Evolutionary conservation across 164 flowering plant genomes (phyloP).

Genomic region (Berberis thunbergii): DNA sequence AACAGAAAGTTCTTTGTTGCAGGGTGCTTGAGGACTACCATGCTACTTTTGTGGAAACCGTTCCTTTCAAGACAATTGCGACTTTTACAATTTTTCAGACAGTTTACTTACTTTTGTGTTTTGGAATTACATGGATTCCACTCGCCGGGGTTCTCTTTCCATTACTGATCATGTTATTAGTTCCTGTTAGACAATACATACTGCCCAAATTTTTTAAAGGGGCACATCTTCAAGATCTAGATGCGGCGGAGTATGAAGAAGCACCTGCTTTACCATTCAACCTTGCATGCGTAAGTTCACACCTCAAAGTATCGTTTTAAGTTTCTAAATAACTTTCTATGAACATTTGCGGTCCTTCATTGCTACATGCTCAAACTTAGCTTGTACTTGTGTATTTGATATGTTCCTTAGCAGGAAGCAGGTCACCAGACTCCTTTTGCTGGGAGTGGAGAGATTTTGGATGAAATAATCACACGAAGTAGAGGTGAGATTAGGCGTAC

Average conservation of each 20-base stretch:
- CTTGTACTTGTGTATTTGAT: background rate
- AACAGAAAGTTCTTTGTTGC: constrained; percentile 13
- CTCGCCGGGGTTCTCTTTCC: constrained; percentile 95
- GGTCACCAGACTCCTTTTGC: constrained; percentile 22
- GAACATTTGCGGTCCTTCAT: background rate
- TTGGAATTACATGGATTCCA: constrained; percentile 96
- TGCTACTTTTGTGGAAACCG: constrained; percentile 96
- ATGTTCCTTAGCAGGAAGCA: constrained; percentile 35
- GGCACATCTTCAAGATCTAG: constrained; percentile 88
- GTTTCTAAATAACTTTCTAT: background rate
- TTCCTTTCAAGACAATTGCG: constrained; percentile 86
- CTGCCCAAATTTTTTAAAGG: constrained; percentile 95
- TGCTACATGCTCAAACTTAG: background rate
- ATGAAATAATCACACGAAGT: constrained; percentile 80
- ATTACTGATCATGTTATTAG: constrained; percentile 90
- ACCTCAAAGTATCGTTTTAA: background rate
- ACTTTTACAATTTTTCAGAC: constrained; percentile 82
- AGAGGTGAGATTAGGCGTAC: constrained; percentile 74
- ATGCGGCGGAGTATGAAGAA: constrained; percentile 96
- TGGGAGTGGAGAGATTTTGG: constrained; percentile 71
- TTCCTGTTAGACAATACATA: constrained; percentile 88
- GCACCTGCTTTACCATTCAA: constrained; percentile 80
- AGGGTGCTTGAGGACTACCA: constrained; percentile 95
- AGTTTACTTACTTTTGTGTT: constrained; percentile 62
- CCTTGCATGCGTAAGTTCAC: constrained; percentile 43